phyloP scores from a whole-genome alignment of 2,329 filamentous ascomycete genomes.

The Aureobasidium zeae region DNA sequence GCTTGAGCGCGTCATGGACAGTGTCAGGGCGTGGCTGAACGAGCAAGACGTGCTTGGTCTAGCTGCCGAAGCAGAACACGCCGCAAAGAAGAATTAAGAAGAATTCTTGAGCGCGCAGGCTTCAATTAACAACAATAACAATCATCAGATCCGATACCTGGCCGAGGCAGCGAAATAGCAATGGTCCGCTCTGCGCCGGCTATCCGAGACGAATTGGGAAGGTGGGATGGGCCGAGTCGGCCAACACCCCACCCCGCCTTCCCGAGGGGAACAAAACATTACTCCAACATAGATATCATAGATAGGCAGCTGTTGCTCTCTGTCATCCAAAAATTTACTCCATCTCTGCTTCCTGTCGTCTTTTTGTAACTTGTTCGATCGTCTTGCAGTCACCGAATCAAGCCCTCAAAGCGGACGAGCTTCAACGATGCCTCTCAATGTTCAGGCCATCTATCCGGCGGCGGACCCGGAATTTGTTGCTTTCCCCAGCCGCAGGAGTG shows the following conservation, averaged over 20 bases:
- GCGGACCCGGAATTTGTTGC: conserved; percentile 47
- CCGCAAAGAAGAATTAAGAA: conserved; percentile 13
- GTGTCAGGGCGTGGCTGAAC: conserved; percentile 65
- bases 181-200: neutral
- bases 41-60: conserved; percentile 65
- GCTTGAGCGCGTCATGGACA: conserved; percentile 67
- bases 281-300: too few relatives aligned
- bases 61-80: conserved; percentile 35
- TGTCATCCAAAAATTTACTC: neutral
- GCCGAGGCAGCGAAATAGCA: conserved; percentile 12
- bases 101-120: neutral
- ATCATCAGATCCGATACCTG: neutral
- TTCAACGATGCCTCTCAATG: conserved; percentile 41
- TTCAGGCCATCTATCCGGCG: conserved; percentile 42
- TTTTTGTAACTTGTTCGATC: neutral
- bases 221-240: conserved; percentile 14
- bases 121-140: neutral
- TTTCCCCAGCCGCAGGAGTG: conserved; percentile 74
- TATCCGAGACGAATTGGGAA: conserved; percentile 7
- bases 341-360: neutral
- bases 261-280: too few relatives aligned
- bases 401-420: too few relatives aligned
- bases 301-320: too few relatives aligned
- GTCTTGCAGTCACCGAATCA: neutral
- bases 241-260: conserved; percentile 14